Conservation (phyloP, 2,329 filamentous ascomycete species). For the Stachybotrys elegans region DNA sequence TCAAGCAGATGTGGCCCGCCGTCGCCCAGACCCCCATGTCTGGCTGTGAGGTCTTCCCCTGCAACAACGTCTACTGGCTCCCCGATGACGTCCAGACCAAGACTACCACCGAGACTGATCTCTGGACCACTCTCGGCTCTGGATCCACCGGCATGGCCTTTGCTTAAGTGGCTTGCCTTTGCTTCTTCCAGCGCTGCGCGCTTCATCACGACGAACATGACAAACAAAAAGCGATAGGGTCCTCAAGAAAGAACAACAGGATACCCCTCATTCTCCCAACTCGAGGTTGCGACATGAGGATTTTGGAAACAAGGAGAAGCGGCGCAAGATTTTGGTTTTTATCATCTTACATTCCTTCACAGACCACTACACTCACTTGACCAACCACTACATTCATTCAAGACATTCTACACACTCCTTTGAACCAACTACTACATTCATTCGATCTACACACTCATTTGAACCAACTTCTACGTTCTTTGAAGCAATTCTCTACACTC, state of each 20-base stretch:
- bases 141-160: constrained; percentile 20
- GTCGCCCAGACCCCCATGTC: constrained; percentile 32
- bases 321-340: too few species aligned
- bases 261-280: too few species aligned
- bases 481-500: too few species aligned
- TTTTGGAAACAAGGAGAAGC: too few species aligned
- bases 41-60: constrained; percentile 48
- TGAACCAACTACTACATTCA: too few species aligned
- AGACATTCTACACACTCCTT: too few species aligned
- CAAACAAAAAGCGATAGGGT: background rate
- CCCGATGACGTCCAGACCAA: constrained; percentile 53
- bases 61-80: constrained; percentile 48
- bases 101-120: constrained; percentile 39
- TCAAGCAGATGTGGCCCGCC: constrained; percentile 51
- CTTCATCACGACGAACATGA: background rate
- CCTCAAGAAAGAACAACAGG: background rate
- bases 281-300: too few species aligned
- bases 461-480: too few species aligned
- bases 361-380: too few species aligned
- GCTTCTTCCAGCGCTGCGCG: constrained; percentile 2
- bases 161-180: constrained; percentile 1
- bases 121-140: constrained; percentile 46
- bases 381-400: too few species aligned
- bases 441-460: too few species aligned
- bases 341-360: too few species aligned